Evolutionary conservation across 108 stramenopile species (phyloP).

Genomic region (Cyclotella atomus): DNA sequence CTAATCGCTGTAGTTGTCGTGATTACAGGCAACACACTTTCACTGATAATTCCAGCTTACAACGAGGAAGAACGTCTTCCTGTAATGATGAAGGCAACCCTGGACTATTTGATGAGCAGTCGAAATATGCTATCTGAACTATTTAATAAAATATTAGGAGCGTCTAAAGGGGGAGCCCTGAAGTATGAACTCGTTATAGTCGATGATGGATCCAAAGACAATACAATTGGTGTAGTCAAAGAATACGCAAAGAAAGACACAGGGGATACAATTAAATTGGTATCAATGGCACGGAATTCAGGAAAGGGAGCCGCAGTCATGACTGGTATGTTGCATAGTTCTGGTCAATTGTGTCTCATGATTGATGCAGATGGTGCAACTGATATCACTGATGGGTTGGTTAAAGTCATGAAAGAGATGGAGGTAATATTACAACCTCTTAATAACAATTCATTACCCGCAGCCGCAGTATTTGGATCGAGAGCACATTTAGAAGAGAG

Average conservation of each 20-base stretch:
- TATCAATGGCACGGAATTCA: constrained; percentile 54
- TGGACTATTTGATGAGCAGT: constrained; percentile 64
- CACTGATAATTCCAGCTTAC: constrained; percentile 94
- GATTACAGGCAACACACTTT: constrained; percentile 50
- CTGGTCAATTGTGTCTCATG: constrained; percentile 70
- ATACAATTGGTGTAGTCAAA: constrained; percentile 58
- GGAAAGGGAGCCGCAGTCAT: constrained; percentile 83
- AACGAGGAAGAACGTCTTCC: constrained; percentile 93
- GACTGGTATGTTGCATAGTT: constrained; percentile 68
- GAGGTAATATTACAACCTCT: constrained; percentile 10
- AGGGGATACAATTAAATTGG: constrained; percentile 50
- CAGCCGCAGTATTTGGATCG: constrained; percentile 67
- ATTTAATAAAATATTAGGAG: constrained; percentile 4
- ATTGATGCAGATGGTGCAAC: constrained; percentile 90
- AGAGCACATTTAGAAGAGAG: constrained; percentile 73
- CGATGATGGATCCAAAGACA: constrained; percentile 83
- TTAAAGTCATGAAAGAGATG: constrained; percentile 53
- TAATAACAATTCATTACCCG: constrained; percentile 16
- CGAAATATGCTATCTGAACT: constrained; percentile 18
- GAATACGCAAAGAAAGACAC: constrained; percentile 43
- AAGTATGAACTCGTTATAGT: constrained; percentile 77
- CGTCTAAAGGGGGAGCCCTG: not conserved
- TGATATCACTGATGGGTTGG: constrained; percentile 69
- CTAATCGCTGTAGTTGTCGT: not conserved
- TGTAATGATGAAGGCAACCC: constrained; percentile 79